Evolutionary conservation across 805 yeast genomes (phyloP), one percentile per base, ranked within the genome.

Genomic region (Priceomyces carsonii): DNA sequence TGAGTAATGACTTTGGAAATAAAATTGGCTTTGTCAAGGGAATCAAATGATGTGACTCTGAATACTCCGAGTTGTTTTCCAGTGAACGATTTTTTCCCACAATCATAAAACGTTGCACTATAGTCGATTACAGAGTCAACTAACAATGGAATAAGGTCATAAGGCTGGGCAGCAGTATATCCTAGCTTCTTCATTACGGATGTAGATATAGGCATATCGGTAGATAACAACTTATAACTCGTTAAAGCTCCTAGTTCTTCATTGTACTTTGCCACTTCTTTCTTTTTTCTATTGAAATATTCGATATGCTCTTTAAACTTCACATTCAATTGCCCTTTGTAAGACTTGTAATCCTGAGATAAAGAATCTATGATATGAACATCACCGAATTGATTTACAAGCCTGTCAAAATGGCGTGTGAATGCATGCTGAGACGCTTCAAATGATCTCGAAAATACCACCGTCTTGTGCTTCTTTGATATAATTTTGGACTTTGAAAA

Each of bases 351-450:
- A 33, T 68, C 69, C 13, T 51, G 50, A n/a, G 74, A 67, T 8
- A 75, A 53, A 3, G 77, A 68, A 41, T 75, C 75, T n/a, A 77
- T 48, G 8, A 76, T 61, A 45, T 71, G 74, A 17, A 76, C 60
- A 33, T 69, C 73, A 14, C 79, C 75, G 52, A 65, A 73, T 36
- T 76, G 79, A 20, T 54, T 49, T n/a, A 61, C 56, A 19, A 77
- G 47, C 2, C 50, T 51, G 33, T 75, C 79, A 44, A 77, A 73
- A 47, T 76, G 80, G 25, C 73, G 59, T 15, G 57, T 47, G 35
- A 77, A 71, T 0, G 80, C 77, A 53, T 71, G 75, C 35, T 68
- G 73, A 2, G 79, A 68, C 1, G 80, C 76, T 38, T 76, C 81
- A 31, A 66, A 65, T 1, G 80, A 73, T 32, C 79, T 58, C 1